Base-by-base conservation (phyloP, 2,329 filamentous ascomycete species). In the Exophiala xenobiotica region DNA sequence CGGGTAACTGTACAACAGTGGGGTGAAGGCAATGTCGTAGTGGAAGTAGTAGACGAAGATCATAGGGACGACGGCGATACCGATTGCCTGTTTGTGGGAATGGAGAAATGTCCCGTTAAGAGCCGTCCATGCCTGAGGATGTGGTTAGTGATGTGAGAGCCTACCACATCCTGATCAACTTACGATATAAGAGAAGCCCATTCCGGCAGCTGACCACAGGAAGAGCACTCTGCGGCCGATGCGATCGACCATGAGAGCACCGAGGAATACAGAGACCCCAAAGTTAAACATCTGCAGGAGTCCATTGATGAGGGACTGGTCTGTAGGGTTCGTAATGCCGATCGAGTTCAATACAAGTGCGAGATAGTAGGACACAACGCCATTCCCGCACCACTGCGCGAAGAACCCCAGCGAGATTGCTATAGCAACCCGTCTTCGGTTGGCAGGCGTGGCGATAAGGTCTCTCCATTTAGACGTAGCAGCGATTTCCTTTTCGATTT, bases 401-500 rank as follows among this genome's bases (percentile, higher is more conserved):
- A 81, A 82, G 51, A 78, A 67, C 46, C 78, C 79, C 3, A 78
- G 68, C 18, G 72, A 70, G 33, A 80, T 63, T 14, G 76, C 67
- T 49, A 83, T 80, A 42, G 79, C 62, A 16, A 80, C 67, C 24
- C 80, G 71, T 56, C 76, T 74, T 33, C 79, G 73, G 63, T 82
- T 83, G 29, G 76, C 79, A 11, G 70, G 69, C 19, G 84, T 87
- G 57, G 70, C 70, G 60, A 86, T 59, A 59, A 87, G 83, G 63
- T 85, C 81, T 12, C 78, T 56, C 65, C 84, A 87, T 54, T 20
- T 29, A 5, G 46, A 40, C 9, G 70, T 14, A 5, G 50, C 22
- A 1, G 57, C 57, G 12, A 14, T 33, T 4, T 4, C 11, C 9
- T 14, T 33, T 14, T 33, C 29, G 29, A 33, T 4, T 14, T 12